Evolutionary conservation across 108 stramenopile genomes (phyloP).

Genomic region (Parietichytrium sp.): DNA sequence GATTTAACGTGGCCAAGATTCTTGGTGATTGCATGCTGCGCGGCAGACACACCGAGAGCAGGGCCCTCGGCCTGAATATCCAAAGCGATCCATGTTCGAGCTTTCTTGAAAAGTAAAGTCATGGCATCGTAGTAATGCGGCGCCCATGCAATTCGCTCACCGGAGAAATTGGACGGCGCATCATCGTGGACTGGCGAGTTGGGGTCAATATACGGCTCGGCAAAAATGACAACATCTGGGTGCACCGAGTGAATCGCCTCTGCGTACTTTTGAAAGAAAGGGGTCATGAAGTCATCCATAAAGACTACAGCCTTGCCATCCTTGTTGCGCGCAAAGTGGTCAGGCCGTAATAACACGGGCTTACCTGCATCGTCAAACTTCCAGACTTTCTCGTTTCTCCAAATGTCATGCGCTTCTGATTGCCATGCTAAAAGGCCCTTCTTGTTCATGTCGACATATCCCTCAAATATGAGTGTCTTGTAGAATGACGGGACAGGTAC

Average conservation of each 20-base stretch:
- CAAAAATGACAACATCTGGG: slow-evolving; percentile 40
- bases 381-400: slow-evolving; percentile 44
- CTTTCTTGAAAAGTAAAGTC: slow-evolving; percentile 39
- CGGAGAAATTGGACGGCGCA: slow-evolving; percentile 30
- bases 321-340: slow-evolving; percentile 36
- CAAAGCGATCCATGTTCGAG: slow-evolving; percentile 39
- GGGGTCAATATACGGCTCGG: slow-evolving; percentile 43
- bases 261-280: slow-evolving; percentile 39
- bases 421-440: slow-evolving; percentile 33
- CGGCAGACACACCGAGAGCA: neutral
- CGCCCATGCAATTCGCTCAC: slow-evolving; percentile 42
- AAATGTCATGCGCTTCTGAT: slow-evolving; percentile 33
- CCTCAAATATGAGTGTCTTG: slow-evolving; percentile 30
- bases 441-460: slow-evolving; percentile 13
- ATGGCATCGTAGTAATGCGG: slow-evolving; percentile 50
- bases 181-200: slow-evolving; percentile 39
- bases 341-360: neutral
- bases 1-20: neutral
- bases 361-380: neutral
- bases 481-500: slow-evolving; percentile 14
- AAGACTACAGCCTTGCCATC: slow-evolving; percentile 31
- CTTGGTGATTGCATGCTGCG: neutral
- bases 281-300: slow-evolving; percentile 33
- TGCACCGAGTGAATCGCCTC: neutral
- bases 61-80: slow-evolving; percentile 41